Evolutionary conservation across 23 red algal genomes (phyloP), one percentile per base, ranked within the genome.

Genomic region (Cyanidioschyzon merolae): DNA sequence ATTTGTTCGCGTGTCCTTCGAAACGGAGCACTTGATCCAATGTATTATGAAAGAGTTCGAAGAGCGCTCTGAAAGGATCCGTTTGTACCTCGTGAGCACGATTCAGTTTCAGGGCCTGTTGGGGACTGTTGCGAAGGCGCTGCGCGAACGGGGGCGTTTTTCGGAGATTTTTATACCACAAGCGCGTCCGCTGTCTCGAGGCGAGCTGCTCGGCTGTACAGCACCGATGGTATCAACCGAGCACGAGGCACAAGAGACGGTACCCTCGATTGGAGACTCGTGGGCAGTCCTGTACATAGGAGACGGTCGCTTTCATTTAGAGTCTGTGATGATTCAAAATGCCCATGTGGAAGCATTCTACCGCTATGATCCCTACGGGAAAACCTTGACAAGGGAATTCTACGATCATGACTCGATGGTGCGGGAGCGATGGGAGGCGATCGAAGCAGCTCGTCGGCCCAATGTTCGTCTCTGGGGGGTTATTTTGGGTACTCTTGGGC

Each of bases 171-270:
- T 37, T 67, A 78, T 89, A 38, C 94, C 94, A 26, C 88, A 98
- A 82, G 68, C 71, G 1, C 77, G 79, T 37, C 94, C 94, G 1
- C 78, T 98, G 77, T 98, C 94, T 54, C 94, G 88, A 7, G 94
- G 88, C n/a, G 94, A 98, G 58, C 68, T 98, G 18, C 86, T 98
- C 17, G 94, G 94, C 38, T 98, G 94, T 80, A 98, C 94, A 27
- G 80, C 87, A 24, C 94, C 94, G 18, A 59, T 40, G 21, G 45
- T 98, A 38, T 7, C 12, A 15, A 15, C 45, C 7, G 45, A 54
- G 12, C 45, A 54, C 21, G 45, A 21, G 45, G 45, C 45, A 7
- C 74, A 50, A 25, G 63, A 71, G 16, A 32, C 7, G 12, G n/a
- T 3, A 3, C 16, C 29, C n/a, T 54, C 45, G 24, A 68, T 68